These are phyloP conservation scores for Beauveria caledonica DNA, from an alignment of 2,329 filamentous ascomycete genomes.

Conservation along the genomic window DNA sequence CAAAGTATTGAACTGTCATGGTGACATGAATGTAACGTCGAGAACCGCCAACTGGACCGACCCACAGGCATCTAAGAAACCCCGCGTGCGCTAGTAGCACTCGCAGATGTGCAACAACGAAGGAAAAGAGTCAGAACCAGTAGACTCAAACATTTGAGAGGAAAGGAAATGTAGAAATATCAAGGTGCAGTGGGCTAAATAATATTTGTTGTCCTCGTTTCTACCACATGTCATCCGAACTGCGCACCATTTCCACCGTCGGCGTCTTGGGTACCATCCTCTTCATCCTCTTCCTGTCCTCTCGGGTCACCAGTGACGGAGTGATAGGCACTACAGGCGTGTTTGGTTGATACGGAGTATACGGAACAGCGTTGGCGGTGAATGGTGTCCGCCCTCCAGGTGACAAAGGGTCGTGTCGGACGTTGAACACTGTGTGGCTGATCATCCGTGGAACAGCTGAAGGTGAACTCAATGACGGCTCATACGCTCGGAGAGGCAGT, in stretches of 20 bases:
- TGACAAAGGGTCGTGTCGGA: conserved; percentile 41
- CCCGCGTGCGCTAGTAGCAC: background rate
- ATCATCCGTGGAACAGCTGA: conserved; percentile 38
- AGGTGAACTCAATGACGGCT: conserved; percentile 46
- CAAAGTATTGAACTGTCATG: background rate
- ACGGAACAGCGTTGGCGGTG: conserved; percentile 56
- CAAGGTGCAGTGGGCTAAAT: background rate
- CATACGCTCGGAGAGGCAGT: conserved; percentile 54
- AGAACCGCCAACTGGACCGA: background rate
- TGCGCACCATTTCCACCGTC: conserved; percentile 52
- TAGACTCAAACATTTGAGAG: background rate
- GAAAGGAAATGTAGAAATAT: background rate
- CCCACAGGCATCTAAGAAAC: background rate
- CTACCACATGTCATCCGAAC: conserved; percentile 57
- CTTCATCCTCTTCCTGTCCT: conserved; percentile 62
- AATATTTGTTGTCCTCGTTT: background rate
- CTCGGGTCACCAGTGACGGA: conserved; percentile 62
- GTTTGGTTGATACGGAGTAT: conserved; percentile 73
- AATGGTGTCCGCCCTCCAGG: conserved; percentile 55
- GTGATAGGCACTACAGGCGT: conserved; percentile 69
- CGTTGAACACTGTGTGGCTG: conserved; percentile 58
- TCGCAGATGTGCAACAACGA: background rate
- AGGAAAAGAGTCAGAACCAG: background rate
- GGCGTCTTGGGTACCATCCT: conserved; percentile 56
- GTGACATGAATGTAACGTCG: background rate